Percentiles rank a stretch among this genome's conserved stretches.
phyloP scores from a whole-genome alignment of 805 yeast species.

The Teunomyces pallodes region DNA sequence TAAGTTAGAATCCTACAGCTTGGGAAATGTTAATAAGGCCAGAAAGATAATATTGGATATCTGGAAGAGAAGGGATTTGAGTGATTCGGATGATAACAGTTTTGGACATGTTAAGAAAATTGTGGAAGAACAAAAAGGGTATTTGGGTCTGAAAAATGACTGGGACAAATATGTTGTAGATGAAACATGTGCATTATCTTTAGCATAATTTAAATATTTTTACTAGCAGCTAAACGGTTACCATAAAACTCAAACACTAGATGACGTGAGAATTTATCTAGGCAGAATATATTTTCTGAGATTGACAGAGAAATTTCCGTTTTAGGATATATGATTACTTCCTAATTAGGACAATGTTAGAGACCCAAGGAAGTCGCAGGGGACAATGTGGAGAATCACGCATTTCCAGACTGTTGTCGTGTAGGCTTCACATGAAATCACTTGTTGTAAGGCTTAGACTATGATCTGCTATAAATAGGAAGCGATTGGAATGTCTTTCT shows the following conservation, averaged over 20 bases:
- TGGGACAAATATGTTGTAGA: conserved; percentile 32
- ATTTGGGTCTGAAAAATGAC: conserved; percentile 22
- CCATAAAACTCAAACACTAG: no score
- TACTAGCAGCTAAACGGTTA: background rate
- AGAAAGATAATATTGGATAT: conserved; percentile 18
- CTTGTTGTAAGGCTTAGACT: background rate
- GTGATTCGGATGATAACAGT: conserved; percentile 17
- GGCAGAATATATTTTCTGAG: background rate
- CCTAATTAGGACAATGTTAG: no score
- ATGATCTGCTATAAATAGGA: background rate
- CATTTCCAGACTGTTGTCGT: background rate
- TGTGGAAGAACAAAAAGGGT: background rate
- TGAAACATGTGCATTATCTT: conserved; percentile 20
- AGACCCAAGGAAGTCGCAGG: background rate
- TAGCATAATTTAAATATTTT: conserved; percentile 5
- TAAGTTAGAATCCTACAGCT: conserved; percentile 20
- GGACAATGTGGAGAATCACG: background rate
- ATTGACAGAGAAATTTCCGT: background rate
- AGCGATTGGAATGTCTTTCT: background rate
- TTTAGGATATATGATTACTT: background rate
- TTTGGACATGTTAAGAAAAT: conserved; percentile 11
- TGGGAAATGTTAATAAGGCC: conserved; percentile 28
- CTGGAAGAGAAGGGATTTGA: conserved; percentile 31
- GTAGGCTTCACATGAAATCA: background rate
- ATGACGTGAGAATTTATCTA: no score